Percentiles rank a stretch among this genome's conserved stretches.
These are phyloP conservation scores for Fusarium albosuccineum DNA, from an alignment of 2,329 filamentous ascomycete species.

Conservation along the genomic window DNA sequence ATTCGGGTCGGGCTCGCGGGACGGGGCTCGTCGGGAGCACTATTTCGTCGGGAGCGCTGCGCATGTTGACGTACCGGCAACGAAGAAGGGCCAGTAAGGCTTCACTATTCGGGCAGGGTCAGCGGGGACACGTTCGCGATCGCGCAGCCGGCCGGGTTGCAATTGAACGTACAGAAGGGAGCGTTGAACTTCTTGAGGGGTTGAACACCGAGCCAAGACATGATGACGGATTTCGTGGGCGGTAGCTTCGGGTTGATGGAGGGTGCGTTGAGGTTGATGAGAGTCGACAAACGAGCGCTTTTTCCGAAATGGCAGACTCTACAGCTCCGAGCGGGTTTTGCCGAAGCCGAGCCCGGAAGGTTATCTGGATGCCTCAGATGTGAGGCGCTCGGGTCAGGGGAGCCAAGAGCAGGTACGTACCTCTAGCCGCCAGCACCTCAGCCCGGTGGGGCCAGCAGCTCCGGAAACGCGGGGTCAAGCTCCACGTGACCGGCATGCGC, in stretches of 20 bases:
- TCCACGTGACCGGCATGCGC: conserved; percentile 39
- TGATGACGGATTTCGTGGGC: conserved; percentile 65
- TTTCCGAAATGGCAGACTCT: conserved; percentile 49
- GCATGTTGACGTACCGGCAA: conserved; percentile 79
- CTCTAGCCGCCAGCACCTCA: not conserved
- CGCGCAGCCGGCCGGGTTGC: conserved; percentile 33
- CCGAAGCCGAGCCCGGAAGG: conserved; percentile 50
- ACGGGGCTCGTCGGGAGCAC: conserved; percentile 15
- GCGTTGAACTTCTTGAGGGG: conserved; percentile 84
- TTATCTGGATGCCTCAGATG: conserved; percentile 47
- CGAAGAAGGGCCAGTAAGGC: conserved; percentile 94
- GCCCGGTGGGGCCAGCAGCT: not conserved
- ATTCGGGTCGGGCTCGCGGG: conserved; percentile 32
- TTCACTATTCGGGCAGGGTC: conserved; percentile 70
- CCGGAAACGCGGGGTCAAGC: not conserved
- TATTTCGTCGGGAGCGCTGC: conserved; percentile 29
- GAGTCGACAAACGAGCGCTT: conserved; percentile 57
- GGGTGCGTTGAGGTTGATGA: conserved; percentile 48
- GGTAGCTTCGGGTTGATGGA: conserved; percentile 53
- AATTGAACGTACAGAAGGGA: conserved; percentile 77
- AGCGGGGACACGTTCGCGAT: conserved; percentile 44
- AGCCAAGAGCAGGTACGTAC: conserved; percentile 29
- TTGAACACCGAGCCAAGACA: conserved; percentile 78
- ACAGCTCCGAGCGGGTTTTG: conserved; percentile 52
- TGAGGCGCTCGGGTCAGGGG: conserved; percentile 11